Evolutionary conservation across 2,329 filamentous ascomycete species (phyloP).

Genomic region (Ophiostoma novo-ulmi): DNA sequence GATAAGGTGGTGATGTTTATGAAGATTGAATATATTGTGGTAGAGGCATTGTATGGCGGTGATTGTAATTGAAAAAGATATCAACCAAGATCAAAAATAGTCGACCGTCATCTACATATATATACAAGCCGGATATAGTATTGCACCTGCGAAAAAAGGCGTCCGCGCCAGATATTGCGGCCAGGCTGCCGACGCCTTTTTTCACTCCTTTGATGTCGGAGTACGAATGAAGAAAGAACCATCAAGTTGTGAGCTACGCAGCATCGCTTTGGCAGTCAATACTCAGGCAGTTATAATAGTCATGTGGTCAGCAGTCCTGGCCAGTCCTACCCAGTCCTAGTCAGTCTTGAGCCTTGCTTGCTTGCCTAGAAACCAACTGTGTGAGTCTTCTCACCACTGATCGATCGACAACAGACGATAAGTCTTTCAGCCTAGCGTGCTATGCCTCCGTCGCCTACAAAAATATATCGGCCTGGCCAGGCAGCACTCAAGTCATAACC

Average conservation of each 20-base stretch:
- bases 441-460: not conserved
- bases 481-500: not conserved
- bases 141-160: not conserved
- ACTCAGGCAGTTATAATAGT: not conserved
- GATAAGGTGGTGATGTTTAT: not conserved
- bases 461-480: not conserved
- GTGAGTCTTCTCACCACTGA: not conserved
- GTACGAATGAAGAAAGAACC: not conserved
- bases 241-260: not conserved
- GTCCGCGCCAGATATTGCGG: not conserved
- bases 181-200: conserved; percentile 9
- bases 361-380: not conserved
- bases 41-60: not conserved
- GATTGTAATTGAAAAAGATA: not conserved
- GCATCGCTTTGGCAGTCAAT: not conserved
- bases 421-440: not conserved
- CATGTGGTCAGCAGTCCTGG: not conserved
- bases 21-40: not conserved
- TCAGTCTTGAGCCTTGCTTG: not conserved
- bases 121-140: not conserved
- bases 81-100: not conserved
- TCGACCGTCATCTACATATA: not conserved
- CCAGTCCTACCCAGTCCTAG: not conserved
- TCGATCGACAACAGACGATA: not conserved
- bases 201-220: not conserved